Evolutionary conservation across 1,284 basidiomycete species (phyloP).

Genomic region (Irpex sp.): DNA sequence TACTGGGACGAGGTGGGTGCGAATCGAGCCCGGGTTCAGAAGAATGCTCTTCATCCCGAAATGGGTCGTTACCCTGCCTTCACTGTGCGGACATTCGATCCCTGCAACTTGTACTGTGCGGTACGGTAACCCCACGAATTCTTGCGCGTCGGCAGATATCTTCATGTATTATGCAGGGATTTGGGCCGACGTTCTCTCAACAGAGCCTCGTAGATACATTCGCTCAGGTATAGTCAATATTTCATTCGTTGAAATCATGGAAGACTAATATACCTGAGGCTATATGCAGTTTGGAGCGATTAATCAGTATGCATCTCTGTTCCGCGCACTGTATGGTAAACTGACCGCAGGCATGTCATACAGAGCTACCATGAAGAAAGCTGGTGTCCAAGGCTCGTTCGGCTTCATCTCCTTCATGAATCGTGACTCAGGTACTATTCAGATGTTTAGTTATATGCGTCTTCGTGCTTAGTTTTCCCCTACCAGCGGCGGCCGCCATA

Average conservation of each 20-base stretch:
- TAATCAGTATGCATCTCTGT: neutral
- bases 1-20: conserved; percentile 9
- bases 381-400: neutral
- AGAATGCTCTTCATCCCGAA: neutral
- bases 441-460: neutral
- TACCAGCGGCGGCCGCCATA: neutral
- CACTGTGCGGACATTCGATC: neutral
- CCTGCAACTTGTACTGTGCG: neutral
- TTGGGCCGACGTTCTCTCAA: neutral
- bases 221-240: neutral
- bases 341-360: neutral
- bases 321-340: neutral
- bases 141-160: neutral
- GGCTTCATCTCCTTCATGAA: conserved; percentile 1
- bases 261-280: neutral
- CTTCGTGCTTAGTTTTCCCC: neutral
- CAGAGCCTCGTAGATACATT: neutral
- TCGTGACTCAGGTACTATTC: neutral
- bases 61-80: neutral
- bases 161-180: neutral
- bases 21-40: neutral
- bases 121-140: neutral
- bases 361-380: neutral
- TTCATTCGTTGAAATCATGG: neutral
- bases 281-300: neutral